Evolutionary conservation across 169 alveolate species (phyloP).

Genomic region (Plasmodium billcollinsi): DNA sequence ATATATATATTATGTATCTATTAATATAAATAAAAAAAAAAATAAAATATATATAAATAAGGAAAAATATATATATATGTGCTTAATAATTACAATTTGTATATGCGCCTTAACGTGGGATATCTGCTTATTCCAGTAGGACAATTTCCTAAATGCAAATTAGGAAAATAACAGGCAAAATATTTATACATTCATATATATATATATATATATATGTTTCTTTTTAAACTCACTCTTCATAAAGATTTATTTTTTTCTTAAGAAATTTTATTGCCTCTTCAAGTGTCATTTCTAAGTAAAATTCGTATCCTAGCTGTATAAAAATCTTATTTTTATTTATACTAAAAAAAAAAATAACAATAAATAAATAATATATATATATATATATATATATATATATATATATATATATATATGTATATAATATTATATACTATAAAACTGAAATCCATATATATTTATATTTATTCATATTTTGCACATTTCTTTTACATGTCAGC

Average conservation of each 20-base stretch:
- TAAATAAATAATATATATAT: background rate
- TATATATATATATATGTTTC: background rate
- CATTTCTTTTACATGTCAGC: constrained; percentile 73
- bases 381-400: constrained; percentile 5
- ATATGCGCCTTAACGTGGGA: constrained; percentile 66
- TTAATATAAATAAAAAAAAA: constrained; percentile 1
- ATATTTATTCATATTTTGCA: background rate
- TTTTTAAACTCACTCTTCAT: constrained; percentile 62
- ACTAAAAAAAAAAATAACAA: constrained; percentile 24
- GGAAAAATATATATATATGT: background rate
- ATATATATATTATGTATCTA: background rate
- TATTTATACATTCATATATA: background rate
- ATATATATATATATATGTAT: too few species aligned
- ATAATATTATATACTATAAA: background rate
- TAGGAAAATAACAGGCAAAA: constrained; percentile 2
- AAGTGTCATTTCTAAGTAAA: constrained; percentile 81
- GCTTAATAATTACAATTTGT: constrained; percentile 58
- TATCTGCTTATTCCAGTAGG: constrained; percentile 74
- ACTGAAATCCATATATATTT: background rate
- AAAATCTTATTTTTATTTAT: constrained; percentile 73
- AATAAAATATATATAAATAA: background rate
- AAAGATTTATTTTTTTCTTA: constrained; percentile 68
- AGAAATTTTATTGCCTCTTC: constrained; percentile 79
- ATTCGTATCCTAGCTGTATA: constrained; percentile 81
- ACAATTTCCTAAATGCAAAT: constrained; percentile 36